phyloP scores from a whole-genome alignment of 768 basidiomycete species.

The Pulveroboletus sp. region DNA sequence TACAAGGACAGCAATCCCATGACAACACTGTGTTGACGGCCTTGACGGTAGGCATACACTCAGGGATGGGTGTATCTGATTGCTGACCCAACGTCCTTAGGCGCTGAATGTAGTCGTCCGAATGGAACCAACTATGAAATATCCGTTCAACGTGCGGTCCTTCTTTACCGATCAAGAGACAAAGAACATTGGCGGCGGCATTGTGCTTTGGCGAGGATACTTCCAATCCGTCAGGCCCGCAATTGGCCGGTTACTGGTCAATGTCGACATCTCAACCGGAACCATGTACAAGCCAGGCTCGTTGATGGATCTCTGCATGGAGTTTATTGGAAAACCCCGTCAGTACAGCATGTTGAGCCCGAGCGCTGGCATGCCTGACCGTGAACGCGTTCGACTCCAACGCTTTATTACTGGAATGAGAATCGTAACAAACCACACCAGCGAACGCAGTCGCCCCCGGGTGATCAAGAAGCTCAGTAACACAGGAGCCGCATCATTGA shows the following conservation, averaged over 20 bases:
- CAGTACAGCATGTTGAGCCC: constrained; percentile 39
- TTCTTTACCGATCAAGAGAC: constrained; percentile 65
- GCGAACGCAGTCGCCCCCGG: constrained; percentile 42
- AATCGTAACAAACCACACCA: constrained; percentile 42
- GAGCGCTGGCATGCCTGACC: constrained; percentile 41
- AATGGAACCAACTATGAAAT: constrained; percentile 66
- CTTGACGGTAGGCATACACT: constrained; percentile 46
- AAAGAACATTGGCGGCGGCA: constrained; percentile 55
- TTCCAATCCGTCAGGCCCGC: constrained; percentile 78
- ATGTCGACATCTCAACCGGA: constrained; percentile 76
- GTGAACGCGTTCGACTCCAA: constrained; percentile 50
- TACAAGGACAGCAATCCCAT: constrained; percentile 60
- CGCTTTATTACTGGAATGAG: constrained; percentile 55
- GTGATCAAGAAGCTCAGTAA: constrained; percentile 60
- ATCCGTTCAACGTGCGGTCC: constrained; percentile 71
- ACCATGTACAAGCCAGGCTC: constrained; percentile 70
- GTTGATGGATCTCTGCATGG: constrained; percentile 56
- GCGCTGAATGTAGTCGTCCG: constrained; percentile 74
- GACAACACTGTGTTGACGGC: constrained; percentile 69
- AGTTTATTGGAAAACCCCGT: constrained; percentile 41
- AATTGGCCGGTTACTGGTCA: constrained; percentile 61
- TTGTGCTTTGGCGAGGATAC: constrained; percentile 76
- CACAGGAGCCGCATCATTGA: constrained; percentile 50
- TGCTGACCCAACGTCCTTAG: constrained; percentile 31
- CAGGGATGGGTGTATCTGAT: background rate